Percentiles rank a stretch among this genome's conserved stretches.
Conservation (phyloP, 2,329 filamentous ascomycete genomes). For the Botryotinia convoluta region DNA sequence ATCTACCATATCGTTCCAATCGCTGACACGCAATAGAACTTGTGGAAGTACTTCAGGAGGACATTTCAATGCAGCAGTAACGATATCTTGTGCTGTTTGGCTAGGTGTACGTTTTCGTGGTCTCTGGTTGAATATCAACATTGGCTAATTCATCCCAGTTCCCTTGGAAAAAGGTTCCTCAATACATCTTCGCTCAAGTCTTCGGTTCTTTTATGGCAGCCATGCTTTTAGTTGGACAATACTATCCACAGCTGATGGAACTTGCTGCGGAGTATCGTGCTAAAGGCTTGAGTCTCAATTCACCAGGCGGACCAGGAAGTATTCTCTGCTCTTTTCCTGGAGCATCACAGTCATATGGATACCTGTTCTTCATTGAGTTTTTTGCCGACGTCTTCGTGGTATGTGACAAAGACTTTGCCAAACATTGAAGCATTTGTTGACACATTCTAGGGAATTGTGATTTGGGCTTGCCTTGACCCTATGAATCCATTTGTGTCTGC, state of each 20-base stretch:
- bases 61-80: constrained; percentile 54
- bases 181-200: constrained; percentile 56
- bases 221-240: constrained; percentile 54
- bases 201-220: constrained; percentile 56
- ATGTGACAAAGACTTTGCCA: not conserved
- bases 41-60: constrained; percentile 54
- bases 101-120: constrained; percentile 43
- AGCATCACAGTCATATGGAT: constrained; percentile 50
- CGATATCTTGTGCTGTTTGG: constrained; percentile 48
- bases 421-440: constrained; percentile 9
- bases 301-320: constrained; percentile 50
- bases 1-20: not conserved
- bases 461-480: constrained; percentile 57
- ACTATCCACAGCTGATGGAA: constrained; percentile 50
- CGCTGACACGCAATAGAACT: constrained; percentile 33
- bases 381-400: constrained; percentile 55
- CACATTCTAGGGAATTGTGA: constrained; percentile 44
- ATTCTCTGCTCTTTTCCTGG: constrained; percentile 55
- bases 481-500: constrained; percentile 56
- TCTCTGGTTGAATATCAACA: not conserved
- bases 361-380: constrained; percentile 57
- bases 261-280: constrained; percentile 37
- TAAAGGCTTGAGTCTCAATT: constrained; percentile 42
- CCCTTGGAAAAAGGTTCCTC: constrained; percentile 55
- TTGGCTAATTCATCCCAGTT: constrained; percentile 39